These are phyloP conservation scores for Tricholoma matsutake DNA, from an alignment of 768 basidiomycete genomes.

Conservation along the genomic window DNA sequence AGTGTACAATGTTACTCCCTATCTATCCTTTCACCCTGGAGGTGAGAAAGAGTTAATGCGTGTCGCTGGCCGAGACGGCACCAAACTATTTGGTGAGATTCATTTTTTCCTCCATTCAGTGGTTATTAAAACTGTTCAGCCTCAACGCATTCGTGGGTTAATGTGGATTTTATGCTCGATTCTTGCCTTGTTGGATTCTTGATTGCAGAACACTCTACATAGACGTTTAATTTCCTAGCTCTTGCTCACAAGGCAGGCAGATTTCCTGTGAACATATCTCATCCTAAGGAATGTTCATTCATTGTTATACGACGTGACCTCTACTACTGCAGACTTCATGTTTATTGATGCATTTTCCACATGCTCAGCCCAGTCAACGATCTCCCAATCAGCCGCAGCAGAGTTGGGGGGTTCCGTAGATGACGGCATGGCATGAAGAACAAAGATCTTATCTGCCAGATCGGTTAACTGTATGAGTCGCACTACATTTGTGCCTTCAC, in stretches of 20 bases:
- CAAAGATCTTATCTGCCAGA: constrained; percentile 40
- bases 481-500: constrained; percentile 44
- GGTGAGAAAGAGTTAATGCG: constrained; percentile 94
- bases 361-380: neutral
- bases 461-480: constrained; percentile 47
- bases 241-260: no score
- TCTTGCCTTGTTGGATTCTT: constrained; percentile 90
- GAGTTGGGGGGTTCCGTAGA: neutral
- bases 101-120: neutral
- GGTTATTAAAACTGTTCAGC: neutral
- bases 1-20: constrained; percentile 95
- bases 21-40: constrained; percentile 89
- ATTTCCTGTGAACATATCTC: no score
- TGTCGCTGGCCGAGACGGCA: constrained; percentile 92
- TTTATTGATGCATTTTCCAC: neutral
- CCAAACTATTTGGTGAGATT: constrained; percentile 84
- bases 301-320: neutral
- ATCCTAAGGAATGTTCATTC: no score
- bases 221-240: constrained; percentile 2
- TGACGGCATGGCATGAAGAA: constrained; percentile 35
- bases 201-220: constrained; percentile 59
- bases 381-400: neutral
- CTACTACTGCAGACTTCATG: neutral
- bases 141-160: neutral
- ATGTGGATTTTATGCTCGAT: constrained; percentile 91